Evolutionary conservation across 2,329 filamentous ascomycete genomes (phyloP), one percentile per base, ranked within the genome.

Genomic region (Botryotinia convoluta): DNA sequence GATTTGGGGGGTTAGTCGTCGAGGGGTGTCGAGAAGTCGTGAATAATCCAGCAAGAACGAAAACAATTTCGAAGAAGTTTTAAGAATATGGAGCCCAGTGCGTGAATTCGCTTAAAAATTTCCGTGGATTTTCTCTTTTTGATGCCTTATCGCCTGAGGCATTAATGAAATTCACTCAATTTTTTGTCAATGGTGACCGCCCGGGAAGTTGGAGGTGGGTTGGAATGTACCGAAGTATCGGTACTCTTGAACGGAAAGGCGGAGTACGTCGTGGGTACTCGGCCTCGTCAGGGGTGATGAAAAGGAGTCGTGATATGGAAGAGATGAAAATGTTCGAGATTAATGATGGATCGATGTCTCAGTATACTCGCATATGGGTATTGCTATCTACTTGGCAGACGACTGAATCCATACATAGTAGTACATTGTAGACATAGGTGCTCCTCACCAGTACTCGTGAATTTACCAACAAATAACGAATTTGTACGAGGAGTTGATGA

Each of bases 1-100:
- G 78, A 77, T 80, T 77, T 76, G 73, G 59, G 74, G 71, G 76
- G 75, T 72, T 72, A 69, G 71, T 72, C 71, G 71, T 72, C 51
- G 71, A 62, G 59, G 59, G 63, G 63, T 60, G 71, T 72, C 71
- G 71, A 72, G 57, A 72, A 26, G 71, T 72, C 71, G 63, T 72
- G 68, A 64, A 60, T 69, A 18, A 69, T 29, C 54, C 54, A 72
- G 51, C 12, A 37, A 14, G 48, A 72, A 54, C 61, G 44, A 63
- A 69, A 60, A 69, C 48, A 64, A 26, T 71, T 77, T 77, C 12
- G 35, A 74, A 54, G 59, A 71, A 57, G 65, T 64, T 71, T 73
- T 32, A 54, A 48, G 71, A 76, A 69, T 72, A 60, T 74, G 35
- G 48, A 57, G 51, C 22, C 35, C 37, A 39, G 65, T 69, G 51